These are phyloP conservation scores for Saccharomycopsis fodiens DNA, from an alignment of 805 yeast species.

Conservation along the genomic window DNA sequence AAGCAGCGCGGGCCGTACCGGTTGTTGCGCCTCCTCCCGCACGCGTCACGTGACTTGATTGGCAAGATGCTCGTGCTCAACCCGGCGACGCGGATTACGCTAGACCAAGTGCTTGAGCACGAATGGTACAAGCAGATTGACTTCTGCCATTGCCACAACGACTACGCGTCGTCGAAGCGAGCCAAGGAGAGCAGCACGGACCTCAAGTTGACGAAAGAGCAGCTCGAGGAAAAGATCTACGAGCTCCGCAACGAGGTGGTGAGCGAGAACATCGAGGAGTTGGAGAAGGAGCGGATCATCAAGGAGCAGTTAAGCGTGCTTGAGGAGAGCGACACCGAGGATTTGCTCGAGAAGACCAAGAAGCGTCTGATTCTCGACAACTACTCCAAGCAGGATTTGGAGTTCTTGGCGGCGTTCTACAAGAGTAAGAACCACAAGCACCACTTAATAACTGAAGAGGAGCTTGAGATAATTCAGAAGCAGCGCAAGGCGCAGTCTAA, in stretches of 20 bases:
- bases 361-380: constrained; percentile 12
- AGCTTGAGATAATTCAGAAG: constrained; percentile 36
- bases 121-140: constrained; percentile 53
- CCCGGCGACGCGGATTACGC: constrained; percentile 46
- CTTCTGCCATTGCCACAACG: constrained; percentile 36
- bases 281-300: constrained; percentile 19
- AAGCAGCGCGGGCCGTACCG: constrained; percentile 68
- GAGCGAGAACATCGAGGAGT: constrained; percentile 18
- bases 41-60: constrained; percentile 74
- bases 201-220: constrained; percentile 11
- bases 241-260: constrained; percentile 19
- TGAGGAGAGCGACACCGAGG: constrained; percentile 18
- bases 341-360: not conserved
- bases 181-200: constrained; percentile 2
- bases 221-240: constrained; percentile 15
- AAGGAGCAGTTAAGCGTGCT: constrained; percentile 18
- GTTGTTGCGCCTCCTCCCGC: constrained; percentile 71
- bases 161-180: constrained; percentile 7
- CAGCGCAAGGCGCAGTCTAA: constrained; percentile 18
- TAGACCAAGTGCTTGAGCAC: constrained; percentile 49
- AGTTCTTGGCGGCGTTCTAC: constrained; percentile 17
- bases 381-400: constrained; percentile 17
- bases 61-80: constrained; percentile 60
- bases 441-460: constrained; percentile 63
- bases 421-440: constrained; percentile 44